Base-by-base conservation (phyloP, 257 asterid genomes). In the Solanum gracilifrons region DNA sequence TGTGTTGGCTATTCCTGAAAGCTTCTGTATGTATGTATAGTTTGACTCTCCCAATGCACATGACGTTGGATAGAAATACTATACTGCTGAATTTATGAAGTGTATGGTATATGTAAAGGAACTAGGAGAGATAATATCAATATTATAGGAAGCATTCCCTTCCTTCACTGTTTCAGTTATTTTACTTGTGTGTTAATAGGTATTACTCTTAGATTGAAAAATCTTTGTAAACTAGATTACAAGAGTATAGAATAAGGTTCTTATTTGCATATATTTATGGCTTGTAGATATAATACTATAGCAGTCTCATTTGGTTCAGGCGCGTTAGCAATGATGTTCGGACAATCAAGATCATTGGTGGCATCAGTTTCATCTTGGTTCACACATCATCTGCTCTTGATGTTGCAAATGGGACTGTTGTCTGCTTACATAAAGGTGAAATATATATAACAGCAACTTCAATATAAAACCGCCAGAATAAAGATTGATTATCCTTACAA, bases 1-100 rank as follows among this genome's bases (percentile, higher is more conserved):
- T 91, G 93, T 15, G 75, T 92, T 33, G 82, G 71, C 48, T 84
- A 31, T 60, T 89, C 37, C 39, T 91, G 82, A 85, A 68, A 66
- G 87, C 82, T n/a, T 85, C 69, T 39, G 77, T 62, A 85, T 85
- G 82, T 51, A 82, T 48, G 12, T 48, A 31, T 82, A 48, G 5
- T 46, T 82, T 29, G 43, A 48, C 41, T 82, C 66, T 31, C 39
- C 16, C 85, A 82, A 16, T 82, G 41, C 68, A 82, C 85, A 46
- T 48, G 69, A 29, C 13, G 9, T 82, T 82, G 39, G 20, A 29
- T 48, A 32, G 43, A 82, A 29, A 82, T 48, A 48, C 69, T 48
- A 82, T 9, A 29, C 39, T 46, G 41, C 62, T 48, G 69, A 48
- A 80, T 27, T 46, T 48, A 5, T 9, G 29, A 18, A 48, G 69